A percentile compares a stretch with the other conserved stretches of the same genome.
Conservation (phyloP, 2,329 filamentous ascomycete genomes). For the Leptographium flavum region DNA sequence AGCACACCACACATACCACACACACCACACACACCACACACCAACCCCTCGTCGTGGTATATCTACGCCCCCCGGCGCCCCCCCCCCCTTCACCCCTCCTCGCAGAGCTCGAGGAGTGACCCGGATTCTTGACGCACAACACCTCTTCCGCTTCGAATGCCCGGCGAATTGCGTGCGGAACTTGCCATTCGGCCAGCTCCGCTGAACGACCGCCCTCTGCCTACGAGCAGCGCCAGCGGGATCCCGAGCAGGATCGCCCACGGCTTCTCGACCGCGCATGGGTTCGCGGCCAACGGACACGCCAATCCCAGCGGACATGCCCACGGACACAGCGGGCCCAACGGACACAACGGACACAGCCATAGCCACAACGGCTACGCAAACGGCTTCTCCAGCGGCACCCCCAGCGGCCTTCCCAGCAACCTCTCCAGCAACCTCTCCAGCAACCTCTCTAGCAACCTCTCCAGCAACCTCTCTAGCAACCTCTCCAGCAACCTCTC, state of each 20-base stretch:
- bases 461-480: not conserved
- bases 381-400: not conserved
- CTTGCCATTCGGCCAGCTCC: slow-evolving; percentile 15
- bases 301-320: too few species aligned
- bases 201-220: slow-evolving; percentile 1
- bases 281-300: not conserved
- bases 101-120: not conserved
- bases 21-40: not conserved
- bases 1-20: too few species aligned
- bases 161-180: slow-evolving; percentile 11
- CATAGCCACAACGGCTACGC: not conserved
- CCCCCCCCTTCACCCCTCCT: not conserved
- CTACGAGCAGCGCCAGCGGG: not conserved
- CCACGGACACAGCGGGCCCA: too few species aligned
- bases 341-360: not conserved
- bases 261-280: not conserved
- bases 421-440: not conserved
- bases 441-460: too few species aligned
- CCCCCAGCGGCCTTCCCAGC: not conserved
- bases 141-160: slow-evolving; percentile 7
- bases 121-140: not conserved
- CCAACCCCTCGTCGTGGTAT: not conserved
- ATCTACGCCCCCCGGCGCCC: not conserved
- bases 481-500: not conserved
- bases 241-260: not conserved